Evolutionary conservation across 331 rosid species (phyloP).

Genomic region (Arachis monticola): DNA sequence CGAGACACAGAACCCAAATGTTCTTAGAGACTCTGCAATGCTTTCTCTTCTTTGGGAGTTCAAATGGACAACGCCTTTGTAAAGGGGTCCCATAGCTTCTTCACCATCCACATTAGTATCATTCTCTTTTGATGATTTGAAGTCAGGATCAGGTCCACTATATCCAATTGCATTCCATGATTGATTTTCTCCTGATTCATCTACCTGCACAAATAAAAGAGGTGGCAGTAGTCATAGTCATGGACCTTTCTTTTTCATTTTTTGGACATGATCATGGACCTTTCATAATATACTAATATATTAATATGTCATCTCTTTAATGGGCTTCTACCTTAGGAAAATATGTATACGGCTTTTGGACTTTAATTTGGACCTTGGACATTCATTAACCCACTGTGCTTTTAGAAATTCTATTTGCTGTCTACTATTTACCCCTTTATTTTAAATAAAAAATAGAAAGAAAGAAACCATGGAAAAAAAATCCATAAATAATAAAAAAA

Average conservation of each 20-base stretch:
- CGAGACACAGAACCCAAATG: constrained; percentile 53
- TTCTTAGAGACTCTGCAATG: constrained; percentile 41
- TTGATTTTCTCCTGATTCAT: constrained; percentile 58
- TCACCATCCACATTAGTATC: constrained; percentile 31
- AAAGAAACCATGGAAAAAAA: too few relatives aligned
- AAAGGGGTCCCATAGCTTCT: constrained; percentile 63
- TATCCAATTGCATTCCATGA: constrained; percentile 89
- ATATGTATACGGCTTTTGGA: too few relatives aligned
- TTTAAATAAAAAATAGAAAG: too few relatives aligned
- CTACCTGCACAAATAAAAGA: constrained; percentile 52
- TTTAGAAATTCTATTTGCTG: not conserved
- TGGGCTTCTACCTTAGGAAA: not conserved
- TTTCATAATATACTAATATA: too few relatives aligned
- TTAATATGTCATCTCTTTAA: not conserved
- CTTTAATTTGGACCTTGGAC: not conserved
- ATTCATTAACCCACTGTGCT: not conserved
- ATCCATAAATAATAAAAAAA: too few relatives aligned
- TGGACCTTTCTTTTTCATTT: too few relatives aligned
- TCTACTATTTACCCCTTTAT: too few relatives aligned
- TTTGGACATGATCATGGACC: not conserved
- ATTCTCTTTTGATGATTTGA: constrained; percentile 40
- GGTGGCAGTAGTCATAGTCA: not conserved
- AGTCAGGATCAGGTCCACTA: constrained; percentile 66
- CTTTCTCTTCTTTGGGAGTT: constrained; percentile 38
- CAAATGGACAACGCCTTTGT: constrained; percentile 58